Evolutionary conservation across 177 flowering plant species (phyloP).

Genomic region (Tripterygium wilfordii): DNA sequence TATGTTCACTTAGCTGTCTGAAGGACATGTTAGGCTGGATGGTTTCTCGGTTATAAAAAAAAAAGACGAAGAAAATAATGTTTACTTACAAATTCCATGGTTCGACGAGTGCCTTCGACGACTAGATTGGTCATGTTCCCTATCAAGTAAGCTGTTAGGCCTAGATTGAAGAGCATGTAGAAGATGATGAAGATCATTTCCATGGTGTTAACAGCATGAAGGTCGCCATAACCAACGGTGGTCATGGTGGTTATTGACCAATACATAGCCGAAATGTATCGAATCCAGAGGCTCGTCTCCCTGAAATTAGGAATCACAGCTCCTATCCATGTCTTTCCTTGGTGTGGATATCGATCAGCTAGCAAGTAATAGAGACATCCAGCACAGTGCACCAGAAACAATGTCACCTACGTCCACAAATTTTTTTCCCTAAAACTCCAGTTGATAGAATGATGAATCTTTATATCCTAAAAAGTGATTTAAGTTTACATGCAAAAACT

Average conservation of each 20-base stretch:
- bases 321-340: slow-evolving; percentile 83
- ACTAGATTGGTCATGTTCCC: slow-evolving; percentile 98
- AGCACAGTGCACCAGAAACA: slow-evolving; percentile 76
- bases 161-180: slow-evolving; percentile 94
- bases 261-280: slow-evolving; percentile 76
- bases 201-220: slow-evolving; percentile 77
- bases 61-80: not conserved
- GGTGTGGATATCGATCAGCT: slow-evolving; percentile 74
- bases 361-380: slow-evolving; percentile 85
- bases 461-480: too few species aligned
- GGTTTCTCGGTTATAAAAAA: not conserved
- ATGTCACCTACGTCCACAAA: slow-evolving; percentile 54
- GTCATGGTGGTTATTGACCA: slow-evolving; percentile 95
- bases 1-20: too few species aligned
- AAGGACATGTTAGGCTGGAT: too few species aligned
- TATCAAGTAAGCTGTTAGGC: slow-evolving; percentile 85
- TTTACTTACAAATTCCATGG: slow-evolving; percentile 87
- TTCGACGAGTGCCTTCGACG: slow-evolving; percentile 92
- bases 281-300: slow-evolving; percentile 54
- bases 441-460: not conserved
- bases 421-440: not conserved
- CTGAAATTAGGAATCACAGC: slow-evolving; percentile 60
- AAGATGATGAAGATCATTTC: slow-evolving; percentile 88
- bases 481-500: not conserved
- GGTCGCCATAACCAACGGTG: slow-evolving; percentile 93